Evolutionary conservation across 768 basidiomycete species (phyloP).

Genomic region (Amanita rimosa): DNA sequence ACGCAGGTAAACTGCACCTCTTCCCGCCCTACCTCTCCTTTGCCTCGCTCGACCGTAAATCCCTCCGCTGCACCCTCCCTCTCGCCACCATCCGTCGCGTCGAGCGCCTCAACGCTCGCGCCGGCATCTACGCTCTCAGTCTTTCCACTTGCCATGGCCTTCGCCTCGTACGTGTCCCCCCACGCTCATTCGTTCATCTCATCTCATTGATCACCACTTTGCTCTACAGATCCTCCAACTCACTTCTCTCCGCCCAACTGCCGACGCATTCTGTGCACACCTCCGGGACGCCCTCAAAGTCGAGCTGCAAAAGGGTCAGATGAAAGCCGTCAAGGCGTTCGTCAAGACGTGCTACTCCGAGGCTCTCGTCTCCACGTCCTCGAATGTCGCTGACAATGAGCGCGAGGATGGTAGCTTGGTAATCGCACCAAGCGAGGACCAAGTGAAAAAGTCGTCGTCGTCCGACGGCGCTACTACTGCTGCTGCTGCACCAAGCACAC

Average conservation of each 20-base stretch:
- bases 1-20: constrained; percentile 85
- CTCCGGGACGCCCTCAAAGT: constrained; percentile 84
- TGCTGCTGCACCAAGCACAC: constrained; percentile 23
- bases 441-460: too few species aligned
- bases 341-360: constrained; percentile 93
- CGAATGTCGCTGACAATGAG: constrained; percentile 50
- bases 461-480: too few species aligned
- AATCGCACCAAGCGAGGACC: too few species aligned
- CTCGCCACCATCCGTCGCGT: constrained; percentile 89
- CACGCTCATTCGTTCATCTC: neutral
- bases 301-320: constrained; percentile 81
- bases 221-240: constrained; percentile 73
- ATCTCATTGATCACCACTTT: neutral
- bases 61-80: constrained; percentile 84
- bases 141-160: constrained; percentile 89
- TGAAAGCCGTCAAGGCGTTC: constrained; percentile 89
- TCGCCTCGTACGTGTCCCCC: constrained; percentile 63
- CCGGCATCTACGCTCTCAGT: constrained; percentile 94
- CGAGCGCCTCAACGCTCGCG: constrained; percentile 85
- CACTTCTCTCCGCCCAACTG: constrained; percentile 86
- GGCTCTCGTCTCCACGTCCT: constrained; percentile 53
- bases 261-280: constrained; percentile 84
- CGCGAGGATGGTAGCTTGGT: constrained; percentile 59
- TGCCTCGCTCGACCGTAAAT: constrained; percentile 83
- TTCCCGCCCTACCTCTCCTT: constrained; percentile 88